Evolutionary conservation across 345 rosid genomes (phyloP), one percentile per base, ranked within the genome.

Genomic region (Eucalyptus albens): DNA sequence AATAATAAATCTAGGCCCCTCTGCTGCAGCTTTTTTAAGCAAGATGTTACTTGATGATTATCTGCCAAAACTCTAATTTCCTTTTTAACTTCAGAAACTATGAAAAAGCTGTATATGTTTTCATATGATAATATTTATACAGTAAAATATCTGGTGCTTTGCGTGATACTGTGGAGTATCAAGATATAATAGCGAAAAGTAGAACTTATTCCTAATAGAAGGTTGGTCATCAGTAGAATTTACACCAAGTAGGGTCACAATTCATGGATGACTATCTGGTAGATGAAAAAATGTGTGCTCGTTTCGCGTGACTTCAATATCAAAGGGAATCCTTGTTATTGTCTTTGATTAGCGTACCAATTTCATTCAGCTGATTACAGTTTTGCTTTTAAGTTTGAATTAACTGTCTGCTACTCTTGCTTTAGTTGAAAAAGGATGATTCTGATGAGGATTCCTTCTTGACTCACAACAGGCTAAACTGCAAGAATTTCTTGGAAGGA

Each of bases 401-500:
- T 44, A 44, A 87, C 50, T 29, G 51, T 26, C 44, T 56, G 37
- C 37, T 69, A 40, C 17, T 15, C 47, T 88, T 50, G 62, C 88
- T 49, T 19, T 50, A 51, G 60, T 88, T 77, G 47, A 37, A 77
- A 44, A 88, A 72, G 80, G 88, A 56, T 56, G 89, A 60, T 42
- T 49, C 31, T 27, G 49, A 59, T 55, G 80, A 42, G 50, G 26
- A 56, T 17, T 62, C 50, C 49, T 53, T 49, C 37, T 72, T 90
- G 24, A 42, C 86, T 87, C 88, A 29, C 93, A 40, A 91, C 96
- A 98, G 99, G 97, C 94, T 91, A 97, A 92, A 91, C 93, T 98
- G 91, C 99, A 95, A 92, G 99, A 98, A 92, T 97, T 93, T 93
- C 95, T 98, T 87, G 99, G 98, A 90, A 96, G 96, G 93, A 96